Percentiles rank a stretch among this genome's conserved stretches.
Conservation (phyloP, 2,329 filamentous ascomycete species). For the Ophiostoma sp. region DNA sequence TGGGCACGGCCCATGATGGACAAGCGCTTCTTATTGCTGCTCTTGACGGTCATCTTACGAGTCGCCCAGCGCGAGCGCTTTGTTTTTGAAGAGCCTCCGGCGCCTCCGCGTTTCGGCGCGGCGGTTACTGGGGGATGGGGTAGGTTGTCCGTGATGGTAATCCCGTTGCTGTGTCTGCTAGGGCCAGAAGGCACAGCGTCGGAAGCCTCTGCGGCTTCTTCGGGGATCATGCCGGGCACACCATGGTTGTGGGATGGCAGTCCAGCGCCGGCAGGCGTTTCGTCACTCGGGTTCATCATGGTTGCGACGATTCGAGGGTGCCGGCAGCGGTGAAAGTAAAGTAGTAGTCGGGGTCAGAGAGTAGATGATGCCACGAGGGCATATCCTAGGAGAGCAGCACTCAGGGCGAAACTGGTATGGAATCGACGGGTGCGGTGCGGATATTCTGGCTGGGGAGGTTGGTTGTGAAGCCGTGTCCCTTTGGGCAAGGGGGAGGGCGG, state of each 20-base stretch:
- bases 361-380: conserved; percentile 19
- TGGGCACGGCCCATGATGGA: conserved; percentile 75
- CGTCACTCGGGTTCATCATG: neutral
- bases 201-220: conserved; percentile 1
- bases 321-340: neutral
- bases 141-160: conserved; percentile 27
- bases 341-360: conserved; percentile 10
- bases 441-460: neutral
- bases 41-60: conserved; percentile 72
- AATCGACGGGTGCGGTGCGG: conserved; percentile 4
- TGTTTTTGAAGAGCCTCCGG: conserved; percentile 36
- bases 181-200: conserved; percentile 4
- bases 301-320: conserved; percentile 11
- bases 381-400: conserved; percentile 18
- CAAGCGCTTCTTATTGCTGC: conserved; percentile 70
- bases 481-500: neutral
- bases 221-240: neutral
- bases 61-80: conserved; percentile 94
- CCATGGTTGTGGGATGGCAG: conserved; percentile 5
- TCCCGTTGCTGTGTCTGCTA: conserved; percentile 21
- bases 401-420: neutral
- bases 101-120: conserved; percentile 14
- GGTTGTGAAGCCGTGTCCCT: conserved; percentile 11
- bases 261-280: neutral
- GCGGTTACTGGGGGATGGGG: conserved; percentile 29